phyloP scores from a whole-genome alignment of 495 filamentous ascomycete genomes.

The Penicillium egyptiacum region DNA sequence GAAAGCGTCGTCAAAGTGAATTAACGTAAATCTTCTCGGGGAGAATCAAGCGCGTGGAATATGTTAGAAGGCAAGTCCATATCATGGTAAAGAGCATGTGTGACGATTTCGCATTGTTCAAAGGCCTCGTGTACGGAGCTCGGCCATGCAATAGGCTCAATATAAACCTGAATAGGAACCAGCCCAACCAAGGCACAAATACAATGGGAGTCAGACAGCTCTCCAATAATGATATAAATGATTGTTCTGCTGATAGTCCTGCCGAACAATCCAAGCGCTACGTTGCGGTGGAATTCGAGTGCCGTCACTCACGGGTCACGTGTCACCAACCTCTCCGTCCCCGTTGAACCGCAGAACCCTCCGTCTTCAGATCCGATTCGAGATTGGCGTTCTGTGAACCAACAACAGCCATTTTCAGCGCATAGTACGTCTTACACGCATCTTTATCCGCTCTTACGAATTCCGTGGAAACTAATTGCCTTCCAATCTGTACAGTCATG shows the following conservation, averaged over 20 bases:
- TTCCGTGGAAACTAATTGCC: constrained; percentile 8
- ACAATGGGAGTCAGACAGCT: not conserved
- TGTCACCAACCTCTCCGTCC: constrained; percentile 10
- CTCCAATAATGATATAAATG: not conserved
- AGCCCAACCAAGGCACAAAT: not conserved
- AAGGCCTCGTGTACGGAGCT: not conserved
- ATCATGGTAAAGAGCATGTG: constrained; percentile 13
- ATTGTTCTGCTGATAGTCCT: not conserved
- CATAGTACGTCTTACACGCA: constrained; percentile 14
- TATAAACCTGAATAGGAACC: constrained; percentile 11
- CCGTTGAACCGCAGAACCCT: constrained; percentile 14
- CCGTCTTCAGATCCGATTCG: constrained; percentile 13
- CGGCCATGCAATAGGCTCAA: not conserved
- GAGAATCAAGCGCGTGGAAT: not conserved
- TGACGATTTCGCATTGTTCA: constrained; percentile 11
- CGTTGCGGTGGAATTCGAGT: constrained; percentile 7
- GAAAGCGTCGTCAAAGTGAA: not conserved
- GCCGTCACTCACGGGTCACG: constrained; percentile 28
- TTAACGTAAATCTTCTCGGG: not conserved
- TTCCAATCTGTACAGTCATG: constrained; percentile 40
- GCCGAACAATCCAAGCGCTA: constrained; percentile 1
- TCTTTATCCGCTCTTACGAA: not conserved
- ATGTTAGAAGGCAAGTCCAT: not conserved
- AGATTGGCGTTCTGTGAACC: constrained; percentile 18
- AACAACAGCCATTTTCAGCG: constrained; percentile 12